Percentiles rank a stretch among this genome's conserved stretches.
These are phyloP conservation scores for Jatropha curcas DNA, from an alignment of 345 rosid genomes.

Conservation along the genomic window DNA sequence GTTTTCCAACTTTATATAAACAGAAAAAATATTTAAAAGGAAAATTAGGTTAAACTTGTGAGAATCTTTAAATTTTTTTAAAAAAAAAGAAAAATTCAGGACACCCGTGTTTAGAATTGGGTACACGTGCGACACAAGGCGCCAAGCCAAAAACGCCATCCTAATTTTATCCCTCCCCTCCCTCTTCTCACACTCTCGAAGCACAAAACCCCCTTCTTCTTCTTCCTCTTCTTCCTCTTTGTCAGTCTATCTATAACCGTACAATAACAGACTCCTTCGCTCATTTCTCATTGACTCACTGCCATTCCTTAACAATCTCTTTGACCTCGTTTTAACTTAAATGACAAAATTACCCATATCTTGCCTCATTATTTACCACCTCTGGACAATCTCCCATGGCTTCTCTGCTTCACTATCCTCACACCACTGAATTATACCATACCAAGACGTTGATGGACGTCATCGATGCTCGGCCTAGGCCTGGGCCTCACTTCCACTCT, in stretches of 20 bases:
- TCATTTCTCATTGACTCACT: no score
- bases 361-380: conserved; percentile 13
- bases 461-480: conserved; percentile 42
- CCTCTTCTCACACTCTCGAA: not conserved
- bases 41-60: no score
- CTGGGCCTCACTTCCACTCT: conserved; percentile 17
- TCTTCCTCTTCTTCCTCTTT: no score
- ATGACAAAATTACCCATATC: conserved; percentile 25
- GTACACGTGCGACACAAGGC: conserved; percentile 23
- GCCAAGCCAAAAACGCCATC: conserved; percentile 18
- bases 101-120: not conserved
- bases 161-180: not conserved
- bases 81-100: not conserved
- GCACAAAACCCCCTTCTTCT: not conserved
- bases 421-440: conserved; percentile 25
- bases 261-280: no score
- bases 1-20: no score
- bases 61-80: no score
- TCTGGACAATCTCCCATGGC: conserved; percentile 9
- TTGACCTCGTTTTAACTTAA: no score
- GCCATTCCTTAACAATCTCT: no score
- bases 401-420: conserved; percentile 13
- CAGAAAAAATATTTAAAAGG: no score
- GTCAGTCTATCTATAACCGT: no score
- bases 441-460: conserved; percentile 46